Evolutionary conservation across 345 rosid species (phyloP).

Genomic region (Arabidopsis suecica): DNA sequence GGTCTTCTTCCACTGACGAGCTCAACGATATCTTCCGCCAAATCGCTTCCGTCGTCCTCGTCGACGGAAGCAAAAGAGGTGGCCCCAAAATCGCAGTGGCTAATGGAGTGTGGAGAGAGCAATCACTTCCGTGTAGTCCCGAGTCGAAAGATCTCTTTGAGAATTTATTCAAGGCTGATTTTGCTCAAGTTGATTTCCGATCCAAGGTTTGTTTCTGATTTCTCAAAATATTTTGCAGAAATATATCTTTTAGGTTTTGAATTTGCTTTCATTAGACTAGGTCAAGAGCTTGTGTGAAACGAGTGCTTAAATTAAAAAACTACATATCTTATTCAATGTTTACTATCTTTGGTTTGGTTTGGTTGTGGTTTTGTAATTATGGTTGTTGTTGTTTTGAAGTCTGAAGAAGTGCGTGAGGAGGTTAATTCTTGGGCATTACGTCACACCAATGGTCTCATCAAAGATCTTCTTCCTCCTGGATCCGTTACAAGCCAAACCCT

Average conservation of each 20-base stretch:
- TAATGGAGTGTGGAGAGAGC: slow-evolving; percentile 31
- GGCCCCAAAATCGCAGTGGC: slow-evolving; percentile 5
- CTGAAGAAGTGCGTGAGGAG: neutral
- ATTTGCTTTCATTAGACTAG: neutral
- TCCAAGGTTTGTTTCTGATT: slow-evolving; percentile 18
- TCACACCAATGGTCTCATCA: neutral
- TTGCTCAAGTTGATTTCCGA: slow-evolving; percentile 23
- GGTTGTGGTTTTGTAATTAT: neutral
- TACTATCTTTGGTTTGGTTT: neutral
- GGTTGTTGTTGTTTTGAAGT: neutral
- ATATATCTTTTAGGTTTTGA: neutral
- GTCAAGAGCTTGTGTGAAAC: neutral
- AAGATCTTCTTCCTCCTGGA: neutral
- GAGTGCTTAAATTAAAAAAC: no score
- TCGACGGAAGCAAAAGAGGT: slow-evolving; percentile 11
- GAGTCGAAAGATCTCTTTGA: slow-evolving; percentile 5
- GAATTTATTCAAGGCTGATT: slow-evolving; percentile 18
- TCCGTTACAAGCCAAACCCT: neutral
- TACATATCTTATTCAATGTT: no score
- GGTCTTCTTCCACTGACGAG: slow-evolving; percentile 3
- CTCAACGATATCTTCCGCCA: slow-evolving; percentile 2
- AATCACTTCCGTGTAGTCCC: neutral
- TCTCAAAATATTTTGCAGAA: neutral
- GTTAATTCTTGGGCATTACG: neutral
- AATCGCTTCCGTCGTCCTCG: slow-evolving; percentile 3